Base-by-base conservation (phyloP, 768 basidiomycete genomes). In the Hirschioporus abietinus region DNA sequence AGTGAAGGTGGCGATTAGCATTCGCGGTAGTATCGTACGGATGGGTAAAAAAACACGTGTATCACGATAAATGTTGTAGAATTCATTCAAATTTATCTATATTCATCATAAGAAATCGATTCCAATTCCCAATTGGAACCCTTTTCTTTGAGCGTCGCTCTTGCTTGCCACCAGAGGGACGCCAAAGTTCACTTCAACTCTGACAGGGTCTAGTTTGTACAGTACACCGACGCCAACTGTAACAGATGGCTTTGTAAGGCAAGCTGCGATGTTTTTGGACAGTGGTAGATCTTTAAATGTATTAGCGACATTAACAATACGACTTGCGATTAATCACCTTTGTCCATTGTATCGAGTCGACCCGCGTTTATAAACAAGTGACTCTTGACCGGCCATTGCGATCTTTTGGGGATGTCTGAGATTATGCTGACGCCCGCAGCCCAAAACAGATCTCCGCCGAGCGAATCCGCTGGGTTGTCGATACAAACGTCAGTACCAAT, bases 101-200 rank as follows among this genome's bases (percentile, higher is more conserved):
- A 27, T 25, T 27, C 17, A 66, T 68, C 52, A 94, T 73, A 92
- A 72, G 78, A 93, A 92, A 70, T 92, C 90, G 65, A 93, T 72
- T 1, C 91, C 93, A 69, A 95, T 84, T 3, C 93, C 93, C 27
- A 93, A 84, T 75, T 92, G 92, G 60, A 93, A 78, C 8, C 93
- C 94, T 72, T 84, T 87, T 72, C 86, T 82, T 65, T 76, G 71
- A 9, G 86, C 86, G 75, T 93, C 94, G 65, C 85, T 86, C 71
- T 80, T 84, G 60, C 84, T 85, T 1, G 86, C 84, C 1, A 89
- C 83, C 2, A 97, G 79, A 6, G 95, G 95, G 36, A 96, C 81
- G 7, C 94, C 93, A 68, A 96, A 84, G 75, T 96, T 96, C 67
- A 93, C 80, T 76, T 97, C 95, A 27, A 94, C 82, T n/a, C 95